Conservation (phyloP, 1,284 basidiomycete genomes). For the Macrocystidia cucumis region DNA sequence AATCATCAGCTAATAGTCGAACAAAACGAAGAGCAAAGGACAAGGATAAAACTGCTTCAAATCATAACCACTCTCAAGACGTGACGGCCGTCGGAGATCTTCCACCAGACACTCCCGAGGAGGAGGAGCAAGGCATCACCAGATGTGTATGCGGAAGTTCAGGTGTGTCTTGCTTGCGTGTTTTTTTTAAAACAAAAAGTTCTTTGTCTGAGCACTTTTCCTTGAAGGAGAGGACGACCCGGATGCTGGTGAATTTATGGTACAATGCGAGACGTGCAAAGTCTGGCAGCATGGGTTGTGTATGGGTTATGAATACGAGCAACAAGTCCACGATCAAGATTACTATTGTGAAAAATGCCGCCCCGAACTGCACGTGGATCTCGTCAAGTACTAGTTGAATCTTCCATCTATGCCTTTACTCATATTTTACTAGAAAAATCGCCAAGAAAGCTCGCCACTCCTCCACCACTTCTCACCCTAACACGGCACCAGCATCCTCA, state of each 20-base stretch:
- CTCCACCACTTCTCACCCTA: conserved; percentile 48
- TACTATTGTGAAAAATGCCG: conserved; percentile 94
- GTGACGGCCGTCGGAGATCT: conserved; percentile 18
- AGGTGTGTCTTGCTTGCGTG: conserved; percentile 44
- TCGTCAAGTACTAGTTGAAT: conserved; percentile 54
- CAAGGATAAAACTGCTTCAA: conserved; percentile 23
- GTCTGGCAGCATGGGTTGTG: conserved; percentile 98
- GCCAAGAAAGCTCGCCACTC: conserved; percentile 57
- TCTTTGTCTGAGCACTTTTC: conserved; percentile 17
- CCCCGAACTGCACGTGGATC: conserved; percentile 78
- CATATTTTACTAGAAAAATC: conserved; percentile 40
- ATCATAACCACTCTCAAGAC: conserved; percentile 22
- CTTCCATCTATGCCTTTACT: conserved; percentile 8
- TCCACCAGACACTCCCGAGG: too few relatives aligned
- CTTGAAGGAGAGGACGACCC: conserved; percentile 66
- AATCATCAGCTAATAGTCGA: conserved; percentile 27
- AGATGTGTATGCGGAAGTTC: conserved; percentile 91
- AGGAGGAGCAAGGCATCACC: conserved; percentile 79
- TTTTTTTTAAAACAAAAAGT: conserved; percentile 8
- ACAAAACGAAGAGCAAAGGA: conserved; percentile 53
- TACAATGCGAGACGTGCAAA: conserved; percentile 94
- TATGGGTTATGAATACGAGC: conserved; percentile 89
- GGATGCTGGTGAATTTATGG: conserved; percentile 87
- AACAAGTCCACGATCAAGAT: conserved; percentile 71
- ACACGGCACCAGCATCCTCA: conserved; percentile 29